Conservation (phyloP, 2,329 filamentous ascomycete genomes). For the Fonsecaea pedrosoi region DNA sequence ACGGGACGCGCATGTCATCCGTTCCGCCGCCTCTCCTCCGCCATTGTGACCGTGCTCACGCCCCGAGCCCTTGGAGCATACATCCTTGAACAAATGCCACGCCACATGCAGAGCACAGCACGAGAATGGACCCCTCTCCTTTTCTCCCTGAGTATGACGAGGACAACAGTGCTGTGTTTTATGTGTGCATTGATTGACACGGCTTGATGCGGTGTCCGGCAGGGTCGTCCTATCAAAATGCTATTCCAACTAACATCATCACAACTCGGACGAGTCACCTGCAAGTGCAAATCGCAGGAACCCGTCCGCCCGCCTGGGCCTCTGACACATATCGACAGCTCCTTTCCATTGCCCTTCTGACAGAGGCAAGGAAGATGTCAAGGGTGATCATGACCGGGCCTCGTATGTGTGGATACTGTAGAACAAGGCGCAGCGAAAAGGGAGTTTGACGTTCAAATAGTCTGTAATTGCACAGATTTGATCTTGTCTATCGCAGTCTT, state of each 20-base stretch:
- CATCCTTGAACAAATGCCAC: not conserved
- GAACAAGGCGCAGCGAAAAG: not conserved
- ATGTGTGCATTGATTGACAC: slow-evolving; percentile 4
- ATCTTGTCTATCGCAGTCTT: not conserved
- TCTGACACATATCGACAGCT: not conserved
- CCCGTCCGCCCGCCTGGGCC: not conserved
- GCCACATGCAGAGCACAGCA: not conserved
- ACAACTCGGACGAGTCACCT: not conserved
- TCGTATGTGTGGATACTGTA: not conserved
- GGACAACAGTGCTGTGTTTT: not conserved
- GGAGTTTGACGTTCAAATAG: not conserved
- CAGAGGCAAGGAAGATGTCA: not conserved
- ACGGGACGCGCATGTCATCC: not conserved
- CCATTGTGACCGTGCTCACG: slow-evolving; percentile 10
- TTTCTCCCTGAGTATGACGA: not conserved
- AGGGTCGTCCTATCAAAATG: not conserved
- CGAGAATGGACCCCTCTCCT: not conserved
- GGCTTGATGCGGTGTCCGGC: slow-evolving; percentile 3
- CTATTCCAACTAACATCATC: not conserved
- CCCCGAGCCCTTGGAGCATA: not conserved
- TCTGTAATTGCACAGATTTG: not conserved
- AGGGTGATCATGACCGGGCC: not conserved
- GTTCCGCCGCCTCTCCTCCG: not conserved
- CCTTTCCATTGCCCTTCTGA: not conserved
- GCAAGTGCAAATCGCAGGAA: not conserved